Evolutionary conservation across 768 basidiomycete species (phyloP).

Genomic region (Macrolepiota albuminosa): DNA sequence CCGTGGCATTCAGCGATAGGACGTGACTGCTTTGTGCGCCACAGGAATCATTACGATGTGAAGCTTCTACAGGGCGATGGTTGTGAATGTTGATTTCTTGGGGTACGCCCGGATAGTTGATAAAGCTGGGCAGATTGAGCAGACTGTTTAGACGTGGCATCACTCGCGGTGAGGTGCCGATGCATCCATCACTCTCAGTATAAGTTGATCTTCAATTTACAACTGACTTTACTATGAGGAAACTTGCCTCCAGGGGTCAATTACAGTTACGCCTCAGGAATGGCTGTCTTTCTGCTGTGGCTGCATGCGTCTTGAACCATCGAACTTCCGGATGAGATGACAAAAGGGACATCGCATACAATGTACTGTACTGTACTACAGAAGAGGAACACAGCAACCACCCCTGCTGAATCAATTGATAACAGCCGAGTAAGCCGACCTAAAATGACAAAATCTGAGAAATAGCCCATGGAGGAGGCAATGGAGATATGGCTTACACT

Average conservation of each 20-base stretch:
- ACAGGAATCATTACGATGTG: constrained; percentile 2
- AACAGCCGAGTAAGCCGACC: constrained; percentile 1
- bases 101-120: constrained; percentile 16
- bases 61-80: constrained; percentile 9
- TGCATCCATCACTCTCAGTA: neutral
- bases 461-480: neutral
- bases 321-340: neutral
- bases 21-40: constrained; percentile 6
- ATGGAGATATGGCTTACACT: constrained; percentile 34
- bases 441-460: neutral
- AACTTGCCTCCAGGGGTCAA: neutral
- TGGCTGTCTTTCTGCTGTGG: neutral
- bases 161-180: too few relatives aligned
- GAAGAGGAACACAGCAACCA: neutral
- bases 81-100: constrained; percentile 8
- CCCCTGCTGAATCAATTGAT: neutral
- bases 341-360: neutral
- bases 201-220: neutral
- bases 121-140: too few relatives aligned
- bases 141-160: too few relatives aligned
- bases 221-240: neutral
- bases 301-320: neutral
- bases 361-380: neutral
- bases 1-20: neutral
- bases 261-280: neutral